Conservation (phyloP, 208 protist species). For the Trypanosoma rangeli region DNA sequence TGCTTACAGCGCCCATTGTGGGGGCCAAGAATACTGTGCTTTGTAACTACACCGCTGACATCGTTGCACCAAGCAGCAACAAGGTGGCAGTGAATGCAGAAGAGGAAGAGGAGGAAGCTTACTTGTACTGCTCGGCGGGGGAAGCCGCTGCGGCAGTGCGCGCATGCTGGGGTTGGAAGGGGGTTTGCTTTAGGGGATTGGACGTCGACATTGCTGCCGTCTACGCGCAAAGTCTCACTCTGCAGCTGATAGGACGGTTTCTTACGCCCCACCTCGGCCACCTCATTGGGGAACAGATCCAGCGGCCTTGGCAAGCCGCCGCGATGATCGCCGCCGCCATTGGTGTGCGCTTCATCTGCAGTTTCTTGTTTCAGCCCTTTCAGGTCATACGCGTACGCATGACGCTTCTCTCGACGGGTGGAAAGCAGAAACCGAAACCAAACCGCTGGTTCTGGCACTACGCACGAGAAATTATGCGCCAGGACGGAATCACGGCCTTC, state of each 20-base stretch:
- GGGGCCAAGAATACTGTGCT: constrained; percentile 12
- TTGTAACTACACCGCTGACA: constrained; percentile 23
- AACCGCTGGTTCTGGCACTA: constrained; percentile 57
- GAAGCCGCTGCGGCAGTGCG: constrained; percentile 13
- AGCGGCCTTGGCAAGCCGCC: constrained; percentile 26
- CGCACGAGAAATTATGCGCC: constrained; percentile 47
- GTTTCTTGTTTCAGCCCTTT: constrained; percentile 35
- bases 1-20: constrained; percentile 15
- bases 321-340: constrained; percentile 26
- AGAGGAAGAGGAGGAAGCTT: constrained; percentile 18
- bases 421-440: constrained; percentile 11
- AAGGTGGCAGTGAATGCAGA: neutral
- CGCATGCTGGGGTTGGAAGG: constrained; percentile 9
- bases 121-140: constrained; percentile 13
- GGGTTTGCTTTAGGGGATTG: constrained; percentile 34
- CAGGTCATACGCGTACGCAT: constrained; percentile 40
- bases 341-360: constrained; percentile 26
- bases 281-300: constrained; percentile 16
- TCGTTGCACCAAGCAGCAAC: constrained; percentile 12
- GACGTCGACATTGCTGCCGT: constrained; percentile 36
- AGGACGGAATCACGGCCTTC: constrained; percentile 72
- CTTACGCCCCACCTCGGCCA: constrained; percentile 9
- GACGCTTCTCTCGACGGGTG: constrained; percentile 26
- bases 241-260: constrained; percentile 22
- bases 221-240: constrained; percentile 19